Evolutionary conservation across 2,329 filamentous ascomycete species (phyloP).

Genomic region (Hansfordia pulvinata): DNA sequence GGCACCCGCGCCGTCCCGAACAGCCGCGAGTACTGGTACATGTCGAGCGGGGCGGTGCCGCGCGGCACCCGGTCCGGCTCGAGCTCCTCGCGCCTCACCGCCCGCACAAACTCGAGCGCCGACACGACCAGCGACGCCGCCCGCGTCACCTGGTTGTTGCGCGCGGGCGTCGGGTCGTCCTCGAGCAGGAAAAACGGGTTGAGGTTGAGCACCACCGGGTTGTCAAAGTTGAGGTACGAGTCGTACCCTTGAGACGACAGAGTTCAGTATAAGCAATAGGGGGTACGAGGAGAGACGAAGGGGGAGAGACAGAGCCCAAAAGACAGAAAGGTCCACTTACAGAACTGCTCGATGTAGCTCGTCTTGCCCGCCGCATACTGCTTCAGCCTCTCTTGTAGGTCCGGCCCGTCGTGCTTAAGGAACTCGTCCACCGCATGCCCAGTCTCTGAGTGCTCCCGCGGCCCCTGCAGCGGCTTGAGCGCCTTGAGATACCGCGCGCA

Average conservation of each 20-base stretch:
- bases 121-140: constrained; percentile 87
- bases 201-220: constrained; percentile 90
- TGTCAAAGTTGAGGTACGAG: constrained; percentile 95
- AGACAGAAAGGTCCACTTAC: constrained; percentile 37
- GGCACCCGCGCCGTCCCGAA: constrained; percentile 93
- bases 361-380: constrained; percentile 81
- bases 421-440: constrained; percentile 73
- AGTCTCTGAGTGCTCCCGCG: constrained; percentile 73
- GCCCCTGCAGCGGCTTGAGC: constrained; percentile 66
- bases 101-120: constrained; percentile 80
- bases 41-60: constrained; percentile 77
- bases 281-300: no score
- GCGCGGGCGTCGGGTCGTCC: constrained; percentile 90
- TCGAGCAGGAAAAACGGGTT: constrained; percentile 97
- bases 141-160: constrained; percentile 92
- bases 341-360: constrained; percentile 98
- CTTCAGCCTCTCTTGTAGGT: constrained; percentile 78
- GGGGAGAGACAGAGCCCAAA: neutral
- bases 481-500: constrained; percentile 69
- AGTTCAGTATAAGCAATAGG: constrained; percentile 4
- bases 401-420: constrained; percentile 64
- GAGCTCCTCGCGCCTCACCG: constrained; percentile 84
- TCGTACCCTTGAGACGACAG: constrained; percentile 65
- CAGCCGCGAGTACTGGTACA: constrained; percentile 94
- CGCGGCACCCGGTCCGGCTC: constrained; percentile 78